Evolutionary conservation across 2,329 filamentous ascomycete genomes (phyloP), one percentile per base, ranked within the genome.

Genomic region (Cryphonectria carpinicola): DNA sequence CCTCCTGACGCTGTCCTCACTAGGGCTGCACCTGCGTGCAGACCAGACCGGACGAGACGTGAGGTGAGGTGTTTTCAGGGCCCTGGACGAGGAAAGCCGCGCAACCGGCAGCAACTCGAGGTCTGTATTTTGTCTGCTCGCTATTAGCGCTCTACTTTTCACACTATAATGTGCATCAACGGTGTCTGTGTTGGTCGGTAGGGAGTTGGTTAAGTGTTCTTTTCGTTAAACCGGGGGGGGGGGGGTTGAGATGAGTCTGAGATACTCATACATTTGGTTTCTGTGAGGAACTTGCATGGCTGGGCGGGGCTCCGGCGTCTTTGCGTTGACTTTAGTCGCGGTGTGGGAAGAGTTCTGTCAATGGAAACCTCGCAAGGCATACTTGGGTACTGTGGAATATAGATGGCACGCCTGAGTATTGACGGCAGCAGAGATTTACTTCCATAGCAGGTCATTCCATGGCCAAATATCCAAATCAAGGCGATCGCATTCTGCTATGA

Each of bases 121-220:
- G 14, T 11, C 54, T 43, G 5, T 32, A 17, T 32, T 19, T 58
- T 19, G 52, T 35, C 14, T 32, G 28, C 14, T n/a, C 32, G 25
- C 25, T 58, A 19, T 58, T 19, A 14, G 6, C 7, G 25, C 14
- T 58, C 54, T 58, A n/a, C 14, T 22, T 58, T 28, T 28, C 13
- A 28, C n/a, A 56, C n/a, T 56, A 25, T 56, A 13, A 37, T 61
- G 19, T 39, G 58, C 54, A 67, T 58, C 54, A 58, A 58, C 5
- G 54, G 54, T 58, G 54, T 58, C 35, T 17, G 25, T 58, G 28
- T 58, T 58, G 28, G 54, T 58, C 11, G 54, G 54, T 58, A 6
- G 54, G 7, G 46, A 49, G 54, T 58, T 32, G 54, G 54, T 14
- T 19, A 28, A 28, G 10, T 25, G 4, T 28, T 3, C 14, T 4